Evolutionary conservation across 495 filamentous ascomycete genomes (phyloP).

Genomic region (Entonaema liquescens): DNA sequence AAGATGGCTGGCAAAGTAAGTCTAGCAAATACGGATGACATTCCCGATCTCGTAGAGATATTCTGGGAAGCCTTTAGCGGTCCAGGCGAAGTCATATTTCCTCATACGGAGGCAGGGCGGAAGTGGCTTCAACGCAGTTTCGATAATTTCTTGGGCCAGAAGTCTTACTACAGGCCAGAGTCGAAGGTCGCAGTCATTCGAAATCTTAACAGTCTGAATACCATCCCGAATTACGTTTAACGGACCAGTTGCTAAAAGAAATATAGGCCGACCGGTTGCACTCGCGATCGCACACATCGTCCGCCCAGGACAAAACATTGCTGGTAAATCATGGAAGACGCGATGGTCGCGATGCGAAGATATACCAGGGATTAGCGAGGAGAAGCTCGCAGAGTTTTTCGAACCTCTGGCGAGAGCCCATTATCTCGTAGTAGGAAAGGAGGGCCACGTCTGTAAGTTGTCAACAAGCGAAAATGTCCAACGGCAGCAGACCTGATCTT

Average conservation of each 20-base stretch:
- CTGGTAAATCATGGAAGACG: slow-evolving; percentile 39
- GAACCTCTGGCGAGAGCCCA: slow-evolving; percentile 39
- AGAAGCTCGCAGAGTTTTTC: slow-evolving; percentile 40
- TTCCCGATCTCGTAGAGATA: slow-evolving; percentile 42
- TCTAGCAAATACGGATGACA: slow-evolving; percentile 40
- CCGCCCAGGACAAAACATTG: slow-evolving; percentile 36
- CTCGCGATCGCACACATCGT: slow-evolving; percentile 36
- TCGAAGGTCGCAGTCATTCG: slow-evolving; percentile 41
- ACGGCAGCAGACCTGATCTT: background rate
- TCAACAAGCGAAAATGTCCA: background rate
- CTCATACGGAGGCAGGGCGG: slow-evolving; percentile 40
- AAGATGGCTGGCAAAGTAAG: slow-evolving; percentile 52
- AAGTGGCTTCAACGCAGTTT: slow-evolving; percentile 45
- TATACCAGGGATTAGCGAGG: slow-evolving; percentile 36
- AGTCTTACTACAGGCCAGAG: slow-evolving; percentile 41
- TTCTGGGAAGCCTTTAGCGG: slow-evolving; percentile 46
- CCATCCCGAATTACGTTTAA: background rate
- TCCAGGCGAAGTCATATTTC: slow-evolving; percentile 40
- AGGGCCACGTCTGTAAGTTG: slow-evolving; percentile 44
- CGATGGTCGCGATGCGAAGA: slow-evolving; percentile 42
- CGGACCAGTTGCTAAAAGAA: background rate
- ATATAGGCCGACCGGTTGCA: slow-evolving; percentile 37
- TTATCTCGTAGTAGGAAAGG: slow-evolving; percentile 35
- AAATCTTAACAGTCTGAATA: slow-evolving; percentile 35
- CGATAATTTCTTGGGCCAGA: slow-evolving; percentile 42